A percentile compares a stretch with the other conserved stretches of the same genome.
Conservation (phyloP, 176 grass and related monocot species). For the Carex kokanica region DNA sequence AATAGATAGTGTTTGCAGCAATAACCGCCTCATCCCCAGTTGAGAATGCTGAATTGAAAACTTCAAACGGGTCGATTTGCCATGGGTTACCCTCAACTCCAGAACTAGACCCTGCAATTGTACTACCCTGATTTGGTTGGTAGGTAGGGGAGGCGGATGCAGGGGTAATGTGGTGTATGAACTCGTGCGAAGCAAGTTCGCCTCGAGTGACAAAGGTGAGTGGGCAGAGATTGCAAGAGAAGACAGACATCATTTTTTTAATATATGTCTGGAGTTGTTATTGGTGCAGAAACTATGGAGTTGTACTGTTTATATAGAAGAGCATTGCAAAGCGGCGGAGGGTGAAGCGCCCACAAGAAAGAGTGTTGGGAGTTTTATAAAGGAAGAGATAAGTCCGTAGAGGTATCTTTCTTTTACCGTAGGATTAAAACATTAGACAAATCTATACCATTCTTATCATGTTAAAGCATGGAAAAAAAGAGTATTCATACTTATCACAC, state of each 20-base stretch:
- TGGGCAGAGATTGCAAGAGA: neutral
- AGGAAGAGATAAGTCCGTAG: conserved; percentile 1
- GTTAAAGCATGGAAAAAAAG: neutral
- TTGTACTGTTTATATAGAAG: conserved; percentile 10
- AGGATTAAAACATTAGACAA: conserved; percentile 4
- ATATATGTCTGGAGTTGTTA: neutral
- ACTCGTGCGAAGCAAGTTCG: conserved; percentile 10
- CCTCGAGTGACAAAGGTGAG: neutral
- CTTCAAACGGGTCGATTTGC: neutral
- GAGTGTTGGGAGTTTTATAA: conserved; percentile 1
- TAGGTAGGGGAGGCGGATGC: neutral
- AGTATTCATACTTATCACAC: conserved; percentile 1
- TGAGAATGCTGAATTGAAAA: neutral
- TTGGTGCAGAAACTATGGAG: neutral
- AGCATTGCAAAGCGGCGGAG: neutral
- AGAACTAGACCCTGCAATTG: conserved; percentile 4
- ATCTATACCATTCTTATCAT: conserved; percentile 15
- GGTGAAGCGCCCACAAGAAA: conserved; percentile 6
- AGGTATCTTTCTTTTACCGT: neutral
- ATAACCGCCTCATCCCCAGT: neutral
- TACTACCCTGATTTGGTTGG: conserved; percentile 39
- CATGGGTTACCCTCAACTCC: neutral
- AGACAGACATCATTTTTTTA: neutral
- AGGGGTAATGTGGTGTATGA: conserved; percentile 15
- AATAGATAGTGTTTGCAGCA: conserved; percentile 15